These are phyloP conservation scores for Sporothrix phasma DNA, from an alignment of 2,329 filamentous ascomycete genomes.

Conservation along the genomic window DNA sequence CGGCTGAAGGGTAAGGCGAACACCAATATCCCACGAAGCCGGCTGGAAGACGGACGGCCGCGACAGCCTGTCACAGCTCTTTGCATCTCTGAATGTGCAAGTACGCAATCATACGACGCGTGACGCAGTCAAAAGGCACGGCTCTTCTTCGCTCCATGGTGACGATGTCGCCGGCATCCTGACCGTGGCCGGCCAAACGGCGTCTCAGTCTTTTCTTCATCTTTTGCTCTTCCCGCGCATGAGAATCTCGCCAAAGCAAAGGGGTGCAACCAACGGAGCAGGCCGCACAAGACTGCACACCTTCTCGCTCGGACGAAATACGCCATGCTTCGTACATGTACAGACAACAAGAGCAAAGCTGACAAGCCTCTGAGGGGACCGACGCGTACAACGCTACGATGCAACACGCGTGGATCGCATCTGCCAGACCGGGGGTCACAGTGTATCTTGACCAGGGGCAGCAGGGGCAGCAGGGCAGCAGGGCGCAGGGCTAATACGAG, in stretches of 20 bases:
- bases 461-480: too few species aligned
- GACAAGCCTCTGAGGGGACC: background rate
- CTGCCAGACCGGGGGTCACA: conserved; percentile 1
- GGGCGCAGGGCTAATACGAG: background rate
- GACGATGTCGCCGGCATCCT: background rate
- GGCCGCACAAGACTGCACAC: too few species aligned
- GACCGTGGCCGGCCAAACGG: too few species aligned
- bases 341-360: too few species aligned
- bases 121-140: background rate
- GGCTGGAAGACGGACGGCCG: background rate
- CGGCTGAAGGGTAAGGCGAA: background rate
- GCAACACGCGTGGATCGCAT: conserved; percentile 4
- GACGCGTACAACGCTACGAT: background rate
- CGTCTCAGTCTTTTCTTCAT: background rate
- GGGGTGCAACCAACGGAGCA: background rate
- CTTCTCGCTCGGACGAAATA: too few species aligned
- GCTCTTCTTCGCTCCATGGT: background rate
- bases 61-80: background rate
- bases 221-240: background rate
- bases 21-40: background rate
- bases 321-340: too few species aligned
- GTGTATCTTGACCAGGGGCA: background rate
- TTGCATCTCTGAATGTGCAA: background rate
- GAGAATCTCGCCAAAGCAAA: background rate
- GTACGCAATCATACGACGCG: too few species aligned